Conservation (phyloP, 257 asterid species). For the Solanum pinnatisectum region DNA sequence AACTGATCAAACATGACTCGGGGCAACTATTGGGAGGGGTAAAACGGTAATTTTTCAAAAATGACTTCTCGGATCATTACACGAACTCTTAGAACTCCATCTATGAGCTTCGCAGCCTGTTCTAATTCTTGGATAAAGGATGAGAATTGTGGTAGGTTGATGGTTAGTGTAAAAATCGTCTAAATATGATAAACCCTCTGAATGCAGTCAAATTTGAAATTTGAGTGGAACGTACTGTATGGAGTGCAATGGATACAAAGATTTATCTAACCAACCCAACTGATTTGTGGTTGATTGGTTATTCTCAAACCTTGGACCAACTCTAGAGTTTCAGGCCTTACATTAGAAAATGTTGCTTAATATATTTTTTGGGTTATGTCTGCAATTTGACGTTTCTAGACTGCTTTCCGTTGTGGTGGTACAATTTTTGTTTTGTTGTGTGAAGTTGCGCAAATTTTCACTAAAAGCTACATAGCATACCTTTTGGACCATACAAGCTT, state of each 20-base stretch:
- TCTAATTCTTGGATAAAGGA: neutral
- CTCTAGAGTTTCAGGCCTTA: neutral
- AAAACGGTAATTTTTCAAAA: too few relatives aligned
- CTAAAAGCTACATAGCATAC: neutral
- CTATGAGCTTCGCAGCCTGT: neutral
- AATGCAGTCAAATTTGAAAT: neutral
- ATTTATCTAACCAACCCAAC: neutral
- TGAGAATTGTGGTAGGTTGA: neutral
- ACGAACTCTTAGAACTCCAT: neutral
- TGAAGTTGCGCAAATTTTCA: neutral
- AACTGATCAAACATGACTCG: too few relatives aligned
- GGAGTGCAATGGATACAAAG: neutral
- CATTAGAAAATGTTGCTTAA: neutral
- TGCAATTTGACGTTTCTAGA: neutral
- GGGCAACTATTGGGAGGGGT: too few relatives aligned
- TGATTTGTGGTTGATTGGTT: neutral
- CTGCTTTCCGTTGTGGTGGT: neutral
- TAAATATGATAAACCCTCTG: neutral
- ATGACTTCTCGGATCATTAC: too few relatives aligned
- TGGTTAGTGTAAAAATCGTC: neutral
- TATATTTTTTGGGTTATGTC: neutral
- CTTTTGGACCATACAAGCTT: neutral
- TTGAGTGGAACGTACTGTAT: neutral
- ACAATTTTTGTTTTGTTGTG: neutral
- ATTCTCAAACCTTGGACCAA: neutral